Conservation (phyloP, 1,284 basidiomycete genomes). For the Coniferiporia sulphurascens region DNA sequence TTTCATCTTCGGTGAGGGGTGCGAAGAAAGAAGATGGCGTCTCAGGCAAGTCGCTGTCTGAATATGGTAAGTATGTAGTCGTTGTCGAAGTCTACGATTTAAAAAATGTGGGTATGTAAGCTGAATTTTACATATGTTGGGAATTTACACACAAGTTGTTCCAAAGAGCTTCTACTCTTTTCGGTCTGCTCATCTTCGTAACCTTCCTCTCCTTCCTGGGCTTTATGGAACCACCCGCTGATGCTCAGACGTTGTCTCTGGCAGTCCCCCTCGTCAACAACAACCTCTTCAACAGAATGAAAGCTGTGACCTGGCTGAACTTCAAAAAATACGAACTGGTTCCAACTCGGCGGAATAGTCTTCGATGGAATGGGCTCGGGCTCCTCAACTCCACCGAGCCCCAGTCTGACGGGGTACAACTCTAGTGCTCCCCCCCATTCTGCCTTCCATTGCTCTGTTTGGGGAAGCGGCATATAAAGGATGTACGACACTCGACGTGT, state of each 20-base stretch:
- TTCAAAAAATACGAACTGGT: slow-evolving; percentile 96
- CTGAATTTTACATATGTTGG: not conserved
- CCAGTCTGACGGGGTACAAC: slow-evolving; percentile 72
- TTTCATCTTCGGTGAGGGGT: slow-evolving; percentile 60
- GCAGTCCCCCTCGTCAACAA: slow-evolving; percentile 68
- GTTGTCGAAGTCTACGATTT: slow-evolving; percentile 50
- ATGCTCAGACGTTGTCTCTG: slow-evolving; percentile 79
- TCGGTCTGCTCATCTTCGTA: slow-evolving; percentile 51
- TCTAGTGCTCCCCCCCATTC: slow-evolving; percentile 95
- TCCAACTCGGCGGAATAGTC: slow-evolving; percentile 82
- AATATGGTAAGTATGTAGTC: slow-evolving; percentile 57
- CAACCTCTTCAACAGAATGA: slow-evolving; percentile 96
- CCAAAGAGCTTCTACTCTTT: slow-evolving; percentile 63
- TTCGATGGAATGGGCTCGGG: slow-evolving; percentile 59
- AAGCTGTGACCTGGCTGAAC: slow-evolving; percentile 89
- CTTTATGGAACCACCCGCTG: slow-evolving; percentile 95
- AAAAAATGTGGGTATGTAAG: not conserved
- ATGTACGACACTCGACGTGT: slow-evolving; percentile 95
- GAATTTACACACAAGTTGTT: slow-evolving; percentile 65
- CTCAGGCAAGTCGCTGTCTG: slow-evolving; percentile 29
- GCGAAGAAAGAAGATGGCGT: slow-evolving; percentile 26
- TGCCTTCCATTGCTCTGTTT: slow-evolving; percentile 62
- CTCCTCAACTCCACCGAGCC: slow-evolving; percentile 49
- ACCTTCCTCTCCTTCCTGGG: slow-evolving; percentile 87
- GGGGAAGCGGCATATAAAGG: slow-evolving; percentile 91